Conservation (phyloP, 345 rosid genomes). For the Ceriops tagal region DNA sequence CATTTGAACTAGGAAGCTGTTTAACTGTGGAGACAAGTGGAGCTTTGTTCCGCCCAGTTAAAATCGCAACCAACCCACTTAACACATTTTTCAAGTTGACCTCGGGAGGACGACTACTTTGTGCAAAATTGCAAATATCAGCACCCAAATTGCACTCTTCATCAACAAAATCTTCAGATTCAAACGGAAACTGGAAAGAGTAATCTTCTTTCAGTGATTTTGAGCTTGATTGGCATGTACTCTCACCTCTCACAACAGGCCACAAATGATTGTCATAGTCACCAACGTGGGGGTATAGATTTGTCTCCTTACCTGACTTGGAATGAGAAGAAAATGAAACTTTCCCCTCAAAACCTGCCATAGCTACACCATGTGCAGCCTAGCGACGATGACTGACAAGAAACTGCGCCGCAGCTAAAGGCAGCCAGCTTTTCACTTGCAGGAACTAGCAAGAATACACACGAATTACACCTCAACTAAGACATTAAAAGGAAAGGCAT, state of each 20-base stretch:
- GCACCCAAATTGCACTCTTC: conserved; percentile 57
- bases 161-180: conserved; percentile 50
- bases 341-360: conserved; percentile 25
- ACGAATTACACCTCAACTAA: neutral
- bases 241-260: conserved; percentile 10
- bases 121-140: conserved; percentile 24
- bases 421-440: neutral
- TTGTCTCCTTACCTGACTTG: conserved; percentile 14
- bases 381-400: neutral
- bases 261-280: conserved; percentile 11
- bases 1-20: conserved; percentile 54
- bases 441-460: neutral
- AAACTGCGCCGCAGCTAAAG: neutral
- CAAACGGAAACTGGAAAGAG: conserved; percentile 41
- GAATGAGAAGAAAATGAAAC: conserved; percentile 10
- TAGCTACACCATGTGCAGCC: conserved; percentile 9
- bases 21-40: conserved; percentile 19
- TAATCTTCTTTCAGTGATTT: conserved; percentile 33
- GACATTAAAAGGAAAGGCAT: no score
- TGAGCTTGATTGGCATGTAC: neutral
- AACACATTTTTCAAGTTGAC: conserved; percentile 83
- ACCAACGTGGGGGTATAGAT: conserved; percentile 20
- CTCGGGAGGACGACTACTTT: conserved; percentile 41
- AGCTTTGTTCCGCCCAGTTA: conserved; percentile 64
- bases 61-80: conserved; percentile 67